Evolutionary conservation across 306 rosid genomes (phyloP).

Genomic region (Quillaja saponaria): DNA sequence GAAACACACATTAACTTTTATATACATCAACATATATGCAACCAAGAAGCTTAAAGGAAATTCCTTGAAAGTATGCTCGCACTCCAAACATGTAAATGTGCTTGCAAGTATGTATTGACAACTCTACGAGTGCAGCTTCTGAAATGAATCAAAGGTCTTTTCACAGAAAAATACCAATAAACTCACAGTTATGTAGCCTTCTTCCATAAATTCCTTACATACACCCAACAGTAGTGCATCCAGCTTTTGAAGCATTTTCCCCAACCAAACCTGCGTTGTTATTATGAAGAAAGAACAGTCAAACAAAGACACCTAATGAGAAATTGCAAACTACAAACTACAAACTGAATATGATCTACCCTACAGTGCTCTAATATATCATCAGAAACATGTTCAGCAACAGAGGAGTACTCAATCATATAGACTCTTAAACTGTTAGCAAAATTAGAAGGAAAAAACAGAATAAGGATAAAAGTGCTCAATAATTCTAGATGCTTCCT

Average conservation of each 20-base stretch:
- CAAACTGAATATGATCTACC: not conserved
- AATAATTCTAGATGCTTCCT: slow-evolving; percentile 14
- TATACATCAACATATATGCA: too few species aligned
- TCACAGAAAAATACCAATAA: slow-evolving; percentile 27
- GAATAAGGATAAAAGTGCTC: slow-evolving; percentile 15
- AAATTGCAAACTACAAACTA: not conserved
- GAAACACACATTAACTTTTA: too few species aligned
- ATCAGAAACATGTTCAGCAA: slow-evolving; percentile 16
- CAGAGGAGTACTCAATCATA: slow-evolving; percentile 3
- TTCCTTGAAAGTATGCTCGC: not conserved
- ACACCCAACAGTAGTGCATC: slow-evolving; percentile 93
- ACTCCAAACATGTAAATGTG: too few species aligned
- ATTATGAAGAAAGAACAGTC: slow-evolving; percentile 6
- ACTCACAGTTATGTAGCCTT: slow-evolving; percentile 83
- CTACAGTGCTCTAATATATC: slow-evolving; percentile 1
- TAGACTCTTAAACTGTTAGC: slow-evolving; percentile 1
- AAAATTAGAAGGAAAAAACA: not conserved
- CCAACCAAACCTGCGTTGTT: slow-evolving; percentile 80
- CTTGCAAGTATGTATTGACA: slow-evolving; percentile 16
- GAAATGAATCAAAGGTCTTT: slow-evolving; percentile 20
- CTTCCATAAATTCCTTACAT: slow-evolving; percentile 92
- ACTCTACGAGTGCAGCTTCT: slow-evolving; percentile 21
- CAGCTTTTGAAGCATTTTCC: slow-evolving; percentile 84
- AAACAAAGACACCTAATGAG: slow-evolving; percentile 28
- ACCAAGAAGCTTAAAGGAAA: too few species aligned